Percentiles rank a stretch among this genome's conserved stretches.
These are phyloP conservation scores for Leptographium wingfieldii DNA, from an alignment of 2,329 filamentous ascomycete genomes.

Conservation along the genomic window DNA sequence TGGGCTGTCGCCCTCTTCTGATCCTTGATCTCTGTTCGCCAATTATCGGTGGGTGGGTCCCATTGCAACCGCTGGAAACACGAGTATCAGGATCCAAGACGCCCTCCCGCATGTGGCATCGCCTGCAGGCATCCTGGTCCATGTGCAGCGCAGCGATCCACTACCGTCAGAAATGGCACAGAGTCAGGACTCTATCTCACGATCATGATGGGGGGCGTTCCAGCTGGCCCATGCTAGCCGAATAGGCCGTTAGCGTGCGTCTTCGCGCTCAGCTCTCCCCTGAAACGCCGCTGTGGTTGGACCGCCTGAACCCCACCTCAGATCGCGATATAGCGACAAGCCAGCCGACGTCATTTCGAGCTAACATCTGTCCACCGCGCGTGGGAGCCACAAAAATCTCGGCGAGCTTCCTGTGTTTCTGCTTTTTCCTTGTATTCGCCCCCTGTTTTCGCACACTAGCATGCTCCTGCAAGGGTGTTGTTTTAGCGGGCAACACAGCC, in stretches of 20 bases:
- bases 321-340: neutral
- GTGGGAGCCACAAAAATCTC: neutral
- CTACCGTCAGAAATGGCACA: neutral
- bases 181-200: neutral
- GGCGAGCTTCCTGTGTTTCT: neutral
- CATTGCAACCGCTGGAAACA: too few relatives aligned
- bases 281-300: conserved; percentile 1
- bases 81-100: too few relatives aligned
- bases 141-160: neutral
- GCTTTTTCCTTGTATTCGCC: neutral
- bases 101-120: too few relatives aligned
- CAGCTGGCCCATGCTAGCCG: neutral
- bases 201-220: neutral
- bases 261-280: neutral
- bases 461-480: neutral
- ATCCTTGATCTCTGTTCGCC: too few relatives aligned
- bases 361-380: neutral
- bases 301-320: neutral
- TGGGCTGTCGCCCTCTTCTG: too few relatives aligned
- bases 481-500: neutral
- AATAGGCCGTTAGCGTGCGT: neutral
- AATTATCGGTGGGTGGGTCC: too few relatives aligned
- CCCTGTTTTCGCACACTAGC: neutral
- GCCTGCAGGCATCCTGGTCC: too few relatives aligned
- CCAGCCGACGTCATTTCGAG: neutral